These are phyloP conservation scores for Diaporthe amygdali DNA, from an alignment of 2,329 filamentous ascomycete species.

Conservation along the genomic window DNA sequence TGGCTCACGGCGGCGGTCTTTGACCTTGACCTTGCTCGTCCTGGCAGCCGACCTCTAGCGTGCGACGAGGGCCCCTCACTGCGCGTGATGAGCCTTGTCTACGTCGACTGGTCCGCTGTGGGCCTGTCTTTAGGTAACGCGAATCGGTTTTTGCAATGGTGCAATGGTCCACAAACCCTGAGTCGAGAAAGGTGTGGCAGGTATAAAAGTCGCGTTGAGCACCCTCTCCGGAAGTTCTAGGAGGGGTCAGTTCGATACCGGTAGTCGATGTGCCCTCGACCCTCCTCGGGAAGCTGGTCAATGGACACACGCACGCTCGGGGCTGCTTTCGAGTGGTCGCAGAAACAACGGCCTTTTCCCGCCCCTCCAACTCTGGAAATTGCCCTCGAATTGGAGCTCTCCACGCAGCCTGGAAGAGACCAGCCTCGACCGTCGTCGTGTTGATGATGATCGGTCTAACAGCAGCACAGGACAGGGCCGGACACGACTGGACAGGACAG, in stretches of 20 bases:
- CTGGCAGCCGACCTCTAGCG: slow-evolving; percentile 19
- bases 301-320: background rate
- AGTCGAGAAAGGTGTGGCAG: slow-evolving; percentile 22
- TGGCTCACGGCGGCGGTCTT: slow-evolving; percentile 1
- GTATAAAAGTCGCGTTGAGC: slow-evolving; percentile 26
- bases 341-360: slow-evolving; percentile 7
- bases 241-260: background rate
- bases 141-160: slow-evolving; percentile 20
- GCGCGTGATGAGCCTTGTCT: slow-evolving; percentile 19
- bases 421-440: slow-evolving; percentile 16
- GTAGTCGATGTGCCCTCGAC: slow-evolving; percentile 5
- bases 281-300: background rate
- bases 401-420: slow-evolving; percentile 14
- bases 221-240: slow-evolving; percentile 12
- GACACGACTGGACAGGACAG: slow-evolving; percentile 4
- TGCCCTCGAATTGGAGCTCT: slow-evolving; percentile 15
- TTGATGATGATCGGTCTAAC: slow-evolving; percentile 6
- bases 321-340: slow-evolving; percentile 8
- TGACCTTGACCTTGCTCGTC: slow-evolving; percentile 12
- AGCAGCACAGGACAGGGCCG: background rate
- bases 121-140: slow-evolving; percentile 27
- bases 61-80: slow-evolving; percentile 18
- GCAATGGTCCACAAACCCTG: slow-evolving; percentile 23
- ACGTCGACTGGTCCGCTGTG: slow-evolving; percentile 20
- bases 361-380: slow-evolving; percentile 16